These are phyloP conservation scores for Peniophora sp. DNA, from an alignment of 1,284 basidiomycete species.

Conservation along the genomic window DNA sequence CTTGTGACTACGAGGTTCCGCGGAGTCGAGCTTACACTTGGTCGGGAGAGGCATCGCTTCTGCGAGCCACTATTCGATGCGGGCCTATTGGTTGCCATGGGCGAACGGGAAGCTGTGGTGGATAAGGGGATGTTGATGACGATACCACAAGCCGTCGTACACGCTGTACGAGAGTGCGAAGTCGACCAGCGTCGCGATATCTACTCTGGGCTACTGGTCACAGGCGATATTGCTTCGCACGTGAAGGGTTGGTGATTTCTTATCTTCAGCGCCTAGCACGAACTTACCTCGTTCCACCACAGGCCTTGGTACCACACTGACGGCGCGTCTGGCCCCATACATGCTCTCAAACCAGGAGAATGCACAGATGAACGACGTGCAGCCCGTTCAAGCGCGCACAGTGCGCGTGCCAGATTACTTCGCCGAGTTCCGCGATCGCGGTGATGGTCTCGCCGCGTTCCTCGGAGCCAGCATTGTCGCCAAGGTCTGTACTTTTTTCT, in stretches of 20 bases:
- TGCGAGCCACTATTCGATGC: constrained; percentile 88
- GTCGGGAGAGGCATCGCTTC: constrained; percentile 83
- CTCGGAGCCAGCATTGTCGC: constrained; percentile 82
- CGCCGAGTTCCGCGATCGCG: constrained; percentile 81
- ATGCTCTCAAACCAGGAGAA: constrained; percentile 60
- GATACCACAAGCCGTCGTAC: constrained; percentile 58
- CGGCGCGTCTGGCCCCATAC: constrained; percentile 68
- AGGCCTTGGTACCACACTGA: constrained; percentile 67
- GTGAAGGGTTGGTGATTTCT: no score
- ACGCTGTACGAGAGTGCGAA: constrained; percentile 50
- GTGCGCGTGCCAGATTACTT: constrained; percentile 88
- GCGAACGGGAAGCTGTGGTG: constrained; percentile 7
- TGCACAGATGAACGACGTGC: constrained; percentile 57
- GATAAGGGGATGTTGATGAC: constrained; percentile 27
- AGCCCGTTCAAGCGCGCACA: constrained; percentile 59
- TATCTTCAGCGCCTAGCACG: no score
- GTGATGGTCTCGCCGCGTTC: constrained; percentile 79
- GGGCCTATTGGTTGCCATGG: constrained; percentile 33
- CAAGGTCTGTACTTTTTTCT: constrained; percentile 46
- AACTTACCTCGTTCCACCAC: constrained; percentile 7
- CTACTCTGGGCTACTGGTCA: constrained; percentile 79
- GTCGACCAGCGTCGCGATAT: constrained; percentile 63
- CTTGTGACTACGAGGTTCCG: constrained; percentile 69
- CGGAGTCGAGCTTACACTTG: constrained; percentile 67
- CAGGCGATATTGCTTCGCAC: constrained; percentile 70